phyloP scores from a whole-genome alignment of 2,329 filamentous ascomycete species.

The Phaeosphaeriaceae sp. region DNA sequence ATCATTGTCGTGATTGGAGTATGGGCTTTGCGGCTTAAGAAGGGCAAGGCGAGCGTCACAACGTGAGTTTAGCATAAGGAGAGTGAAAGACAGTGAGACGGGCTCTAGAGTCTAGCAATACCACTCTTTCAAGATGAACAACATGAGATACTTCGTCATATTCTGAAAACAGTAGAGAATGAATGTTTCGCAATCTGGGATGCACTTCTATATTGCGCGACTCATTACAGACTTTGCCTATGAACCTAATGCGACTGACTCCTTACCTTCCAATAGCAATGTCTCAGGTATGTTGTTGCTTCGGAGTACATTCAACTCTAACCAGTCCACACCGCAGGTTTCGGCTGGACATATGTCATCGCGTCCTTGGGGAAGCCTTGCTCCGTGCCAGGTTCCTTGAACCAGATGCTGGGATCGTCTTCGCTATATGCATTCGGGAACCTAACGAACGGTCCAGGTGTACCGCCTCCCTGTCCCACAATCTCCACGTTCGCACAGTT shows the following conservation, averaged over 20 bases:
- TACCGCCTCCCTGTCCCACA: constrained; percentile 14
- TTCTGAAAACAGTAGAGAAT: no score
- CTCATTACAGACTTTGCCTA: neutral
- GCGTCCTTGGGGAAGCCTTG: constrained; percentile 10
- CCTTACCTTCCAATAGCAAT: neutral
- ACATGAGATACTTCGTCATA: no score
- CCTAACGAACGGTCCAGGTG: constrained; percentile 11
- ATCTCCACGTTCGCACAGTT: constrained; percentile 28
- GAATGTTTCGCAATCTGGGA: neutral
- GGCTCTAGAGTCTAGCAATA: no score
- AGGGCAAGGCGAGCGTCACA: constrained; percentile 12
- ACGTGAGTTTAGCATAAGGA: neutral
- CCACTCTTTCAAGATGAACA: no score
- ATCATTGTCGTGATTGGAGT: constrained; percentile 59
- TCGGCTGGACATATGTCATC: constrained; percentile 13
- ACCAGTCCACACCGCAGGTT: constrained; percentile 17
- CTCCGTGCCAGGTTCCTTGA: constrained; percentile 14
- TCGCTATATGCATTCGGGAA: constrained; percentile 23
- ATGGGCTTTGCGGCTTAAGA: constrained; percentile 61
- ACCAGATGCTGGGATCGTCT: constrained; percentile 25
- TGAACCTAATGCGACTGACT: neutral
- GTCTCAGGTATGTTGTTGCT: neutral
- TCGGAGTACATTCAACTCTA: neutral
- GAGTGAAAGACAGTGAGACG: no score
- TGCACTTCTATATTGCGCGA: neutral